Evolutionary conservation across 2,329 filamentous ascomycete species (phyloP), one percentile per base, ranked within the genome.

Genomic region (Trichoderma koningii): DNA sequence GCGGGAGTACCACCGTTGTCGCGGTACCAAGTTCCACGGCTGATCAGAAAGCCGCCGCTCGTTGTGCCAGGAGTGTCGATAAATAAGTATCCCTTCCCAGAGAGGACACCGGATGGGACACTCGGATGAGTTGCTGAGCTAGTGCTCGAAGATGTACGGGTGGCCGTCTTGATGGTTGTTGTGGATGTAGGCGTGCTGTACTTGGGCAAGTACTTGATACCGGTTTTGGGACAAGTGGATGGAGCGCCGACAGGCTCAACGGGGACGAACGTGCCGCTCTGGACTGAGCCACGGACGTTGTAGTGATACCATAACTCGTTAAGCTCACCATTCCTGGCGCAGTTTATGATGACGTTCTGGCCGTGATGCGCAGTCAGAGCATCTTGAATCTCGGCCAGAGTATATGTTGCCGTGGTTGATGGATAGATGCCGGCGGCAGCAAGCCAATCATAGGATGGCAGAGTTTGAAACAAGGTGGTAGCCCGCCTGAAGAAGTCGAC

Each of bases 401-500:
- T 82, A 76, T 91, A 91, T 0, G 84, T 88, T 65, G 79, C 75
- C 17, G 76, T 79, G 14, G 72, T 75, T 15, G 80, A 83, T 3
- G 85, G 85, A 6, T 77, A 74, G 69, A 87, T 86, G 48, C 86
- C 88, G 1, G 87, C 88, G 17, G 81, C 82, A 14, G 82, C 76
- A 42, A 92, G 82, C 82, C 75, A 78, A 61, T 83, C 72, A 73
- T 90, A 90, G n/a, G 86, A 87, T 19, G 88, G 85, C 15, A 91
- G 79, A 0, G 78, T 78, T 74, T 89, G 84, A 80, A 90, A 92
- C 4, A 92, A 74, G 52, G 82, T 79, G 5, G 90, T 87, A 3
- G 87, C 81, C 63, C 82, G 83, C 70, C 87, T 79, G 76, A 92
- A 91, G 76, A 85, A 92, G 72, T 89, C 87, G 6, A 85, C 82